Conservation (phyloP, 164 flowering plant species). For the Hamamelis virginiana region DNA sequence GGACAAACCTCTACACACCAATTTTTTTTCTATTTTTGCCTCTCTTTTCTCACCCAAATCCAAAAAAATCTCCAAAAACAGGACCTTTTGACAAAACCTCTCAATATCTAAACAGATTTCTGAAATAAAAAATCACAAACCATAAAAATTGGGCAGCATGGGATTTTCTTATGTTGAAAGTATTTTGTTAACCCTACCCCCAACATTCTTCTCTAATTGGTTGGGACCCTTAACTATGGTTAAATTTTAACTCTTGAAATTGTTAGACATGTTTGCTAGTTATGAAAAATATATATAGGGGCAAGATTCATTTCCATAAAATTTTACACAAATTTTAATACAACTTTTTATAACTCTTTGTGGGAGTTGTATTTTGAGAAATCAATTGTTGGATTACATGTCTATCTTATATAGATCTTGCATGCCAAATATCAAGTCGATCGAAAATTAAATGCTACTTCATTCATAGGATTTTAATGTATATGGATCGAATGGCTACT, state of each 20-base stretch:
- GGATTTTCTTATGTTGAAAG: slow-evolving; percentile 15
- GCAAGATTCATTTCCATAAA: no score
- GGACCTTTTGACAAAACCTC: slow-evolving; percentile 31
- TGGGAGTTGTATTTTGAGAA: no score
- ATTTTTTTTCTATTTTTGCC: slow-evolving; percentile 10
- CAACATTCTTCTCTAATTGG: slow-evolving; percentile 5
- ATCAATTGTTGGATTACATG: no score
- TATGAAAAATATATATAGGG: no score
- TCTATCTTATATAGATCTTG: no score
- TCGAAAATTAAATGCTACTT: no score
- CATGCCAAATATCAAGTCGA: no score
- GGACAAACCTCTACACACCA: slow-evolving; percentile 29
- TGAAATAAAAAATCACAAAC: slow-evolving; percentile 5
- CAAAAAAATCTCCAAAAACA: slow-evolving; percentile 31
- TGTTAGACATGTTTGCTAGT: no score
- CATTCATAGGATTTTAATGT: no score
- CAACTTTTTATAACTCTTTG: no score
- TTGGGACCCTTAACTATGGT: slow-evolving; percentile 34
- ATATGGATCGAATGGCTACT: no score
- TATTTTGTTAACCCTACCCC: slow-evolving; percentile 24
- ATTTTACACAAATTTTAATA: no score
- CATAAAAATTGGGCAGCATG: slow-evolving; percentile 1
- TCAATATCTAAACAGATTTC: slow-evolving; percentile 2
- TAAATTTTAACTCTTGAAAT: slow-evolving; percentile 28
- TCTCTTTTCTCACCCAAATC: slow-evolving; percentile 30